phyloP scores from a whole-genome alignment of 1,284 basidiomycete species.

The Cystobasidiaceae sp. region DNA sequence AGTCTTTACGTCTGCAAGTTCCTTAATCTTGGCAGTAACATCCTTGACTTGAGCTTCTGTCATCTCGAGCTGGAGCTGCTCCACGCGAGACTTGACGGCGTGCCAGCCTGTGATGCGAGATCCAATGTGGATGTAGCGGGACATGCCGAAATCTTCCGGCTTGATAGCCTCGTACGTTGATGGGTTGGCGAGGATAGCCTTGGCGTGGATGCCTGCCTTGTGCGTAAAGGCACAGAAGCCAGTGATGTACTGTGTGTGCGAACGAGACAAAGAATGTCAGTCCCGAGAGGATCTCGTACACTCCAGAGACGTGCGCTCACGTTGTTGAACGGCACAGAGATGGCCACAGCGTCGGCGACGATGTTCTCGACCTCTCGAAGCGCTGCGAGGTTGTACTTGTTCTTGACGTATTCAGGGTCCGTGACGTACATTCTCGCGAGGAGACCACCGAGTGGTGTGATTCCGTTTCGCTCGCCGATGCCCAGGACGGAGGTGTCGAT shows the following conservation, averaged over 20 bases:
- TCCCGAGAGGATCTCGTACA: not conserved
- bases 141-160: constrained; percentile 61
- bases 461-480: constrained; percentile 98
- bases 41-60: constrained; percentile 72
- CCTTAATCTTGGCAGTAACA: constrained; percentile 98
- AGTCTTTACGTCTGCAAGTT: constrained; percentile 94
- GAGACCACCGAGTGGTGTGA: constrained; percentile 94
- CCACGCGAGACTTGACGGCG: constrained; percentile 91
- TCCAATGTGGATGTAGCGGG: constrained; percentile 96
- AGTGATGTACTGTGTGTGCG: constrained; percentile 55
- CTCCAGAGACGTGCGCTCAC: constrained; percentile 50
- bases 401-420: constrained; percentile 91
- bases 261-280: not conserved
- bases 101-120: constrained; percentile 47
- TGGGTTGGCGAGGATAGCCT: constrained; percentile 99
- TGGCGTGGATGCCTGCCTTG: constrained; percentile 99
- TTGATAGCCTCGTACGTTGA: constrained; percentile 93
- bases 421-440: constrained; percentile 81
- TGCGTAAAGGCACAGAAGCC: constrained; percentile 99
- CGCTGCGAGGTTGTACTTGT: constrained; percentile 97
- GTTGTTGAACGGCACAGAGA: constrained; percentile 97
- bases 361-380: constrained; percentile 98
- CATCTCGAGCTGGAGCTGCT: constrained; percentile 85
- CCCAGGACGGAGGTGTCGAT: constrained; percentile 92
- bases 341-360: constrained; percentile 97